A percentile compares a stretch with the other conserved stretches of the same genome.
Conservation (phyloP, 2,329 filamentous ascomycete genomes). For the Pseudohalonectria lignicola region DNA sequence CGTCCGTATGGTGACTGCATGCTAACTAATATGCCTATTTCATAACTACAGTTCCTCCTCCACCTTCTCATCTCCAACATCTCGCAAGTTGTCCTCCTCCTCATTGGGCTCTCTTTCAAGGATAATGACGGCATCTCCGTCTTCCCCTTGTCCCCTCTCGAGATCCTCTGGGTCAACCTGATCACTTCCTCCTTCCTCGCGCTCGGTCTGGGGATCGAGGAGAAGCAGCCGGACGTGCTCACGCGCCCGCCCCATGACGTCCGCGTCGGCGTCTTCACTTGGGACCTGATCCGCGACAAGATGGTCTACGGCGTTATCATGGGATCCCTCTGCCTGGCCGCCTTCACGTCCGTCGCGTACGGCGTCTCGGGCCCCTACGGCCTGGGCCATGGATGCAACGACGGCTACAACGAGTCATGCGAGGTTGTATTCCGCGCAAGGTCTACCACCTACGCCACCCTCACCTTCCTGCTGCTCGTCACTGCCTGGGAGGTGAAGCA, state of each 20-base stretch:
- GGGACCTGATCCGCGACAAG: conserved; percentile 48
- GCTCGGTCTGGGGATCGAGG: conserved; percentile 57
- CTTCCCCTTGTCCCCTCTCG: conserved; percentile 54
- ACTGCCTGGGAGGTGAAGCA: conserved; percentile 59
- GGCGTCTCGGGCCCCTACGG: conserved; percentile 27
- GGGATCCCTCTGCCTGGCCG: conserved; percentile 1
- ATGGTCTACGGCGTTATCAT: conserved; percentile 37
- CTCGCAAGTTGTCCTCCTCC: conserved; percentile 41
- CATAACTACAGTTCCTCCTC: not conserved
- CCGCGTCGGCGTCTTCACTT: conserved; percentile 42
- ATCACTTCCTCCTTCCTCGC: conserved; percentile 55
- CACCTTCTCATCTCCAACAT: conserved; percentile 50
- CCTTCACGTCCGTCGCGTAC: conserved; percentile 6
- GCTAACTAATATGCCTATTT: too few species aligned
- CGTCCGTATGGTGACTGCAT: too few species aligned
- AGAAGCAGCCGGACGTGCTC: conserved; percentile 51
- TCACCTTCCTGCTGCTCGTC: conserved; percentile 58
- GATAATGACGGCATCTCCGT: conserved; percentile 46
- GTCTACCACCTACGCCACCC: conserved; percentile 52
- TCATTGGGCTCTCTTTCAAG: conserved; percentile 56
- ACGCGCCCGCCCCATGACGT: conserved; percentile 46
- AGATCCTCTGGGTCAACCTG: conserved; percentile 64
- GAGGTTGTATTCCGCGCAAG: conserved; percentile 50
- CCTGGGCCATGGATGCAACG: conserved; percentile 42
- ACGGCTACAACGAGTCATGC: conserved; percentile 33